Percentiles rank a stretch among this genome's conserved stretches.
Evolutionary conservation across 2,329 filamentous ascomycete species (phyloP).

Genomic region (Seiridium cupressi): DNA sequence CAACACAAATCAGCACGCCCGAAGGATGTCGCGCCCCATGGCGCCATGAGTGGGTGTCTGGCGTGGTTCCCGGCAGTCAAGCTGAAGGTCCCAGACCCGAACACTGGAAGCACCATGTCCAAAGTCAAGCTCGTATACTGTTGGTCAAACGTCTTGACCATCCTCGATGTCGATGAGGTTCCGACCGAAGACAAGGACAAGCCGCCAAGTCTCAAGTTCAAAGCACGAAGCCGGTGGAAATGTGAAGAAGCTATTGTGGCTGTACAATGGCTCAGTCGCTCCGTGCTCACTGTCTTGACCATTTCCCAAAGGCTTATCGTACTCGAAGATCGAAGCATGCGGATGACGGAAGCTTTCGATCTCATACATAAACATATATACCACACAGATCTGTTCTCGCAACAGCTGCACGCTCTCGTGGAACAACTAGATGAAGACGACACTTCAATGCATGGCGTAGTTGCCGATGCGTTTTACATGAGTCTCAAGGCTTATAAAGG

Average conservation of each 20-base stretch:
- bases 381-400: constrained; percentile 85
- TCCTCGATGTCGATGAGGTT: constrained; percentile 82
- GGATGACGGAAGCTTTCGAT: constrained; percentile 93
- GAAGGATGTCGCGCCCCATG: constrained; percentile 86
- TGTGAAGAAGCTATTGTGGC: constrained; percentile 94
- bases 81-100: constrained; percentile 71
- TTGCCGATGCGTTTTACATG: constrained; percentile 97
- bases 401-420: constrained; percentile 78
- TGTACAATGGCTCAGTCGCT: constrained; percentile 94
- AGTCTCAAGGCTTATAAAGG: constrained; percentile 96
- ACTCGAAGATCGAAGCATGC: constrained; percentile 83
- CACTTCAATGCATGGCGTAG: constrained; percentile 86
- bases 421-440: constrained; percentile 88
- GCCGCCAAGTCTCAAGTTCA: constrained; percentile 76
- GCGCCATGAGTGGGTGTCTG: constrained; percentile 87
- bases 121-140: constrained; percentile 92
- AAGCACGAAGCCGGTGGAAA: constrained; percentile 82
- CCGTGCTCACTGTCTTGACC: constrained; percentile 86
- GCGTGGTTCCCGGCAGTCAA: constrained; percentile 98
- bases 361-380: constrained; percentile 90
- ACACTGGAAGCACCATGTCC: constrained; percentile 67
- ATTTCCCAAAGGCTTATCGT: constrained; percentile 93
- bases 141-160: constrained; percentile 96
- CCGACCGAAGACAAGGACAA: constrained; percentile 70
- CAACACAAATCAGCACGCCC: constrained; percentile 91